Conservation (phyloP, 108 stramenopile genomes). For the Aureococcus anophagefferens region DNA sequence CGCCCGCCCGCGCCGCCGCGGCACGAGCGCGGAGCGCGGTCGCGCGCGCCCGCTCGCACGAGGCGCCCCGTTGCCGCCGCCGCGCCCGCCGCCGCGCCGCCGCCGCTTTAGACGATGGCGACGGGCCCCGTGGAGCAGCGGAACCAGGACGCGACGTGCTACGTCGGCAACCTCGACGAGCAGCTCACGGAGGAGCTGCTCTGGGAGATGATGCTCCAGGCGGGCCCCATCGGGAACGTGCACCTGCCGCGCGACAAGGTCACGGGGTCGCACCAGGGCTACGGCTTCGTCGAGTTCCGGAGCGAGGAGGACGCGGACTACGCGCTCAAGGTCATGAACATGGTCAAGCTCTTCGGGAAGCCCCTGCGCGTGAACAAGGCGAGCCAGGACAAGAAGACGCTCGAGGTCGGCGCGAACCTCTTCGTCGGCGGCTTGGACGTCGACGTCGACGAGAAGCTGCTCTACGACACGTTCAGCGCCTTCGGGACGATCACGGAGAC, state of each 20-base stretch:
- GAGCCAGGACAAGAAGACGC: slow-evolving; percentile 64
- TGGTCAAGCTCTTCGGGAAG: slow-evolving; percentile 82
- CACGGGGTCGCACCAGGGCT: slow-evolving; percentile 71
- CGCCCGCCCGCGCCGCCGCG: too few species aligned
- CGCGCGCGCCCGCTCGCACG: too few species aligned
- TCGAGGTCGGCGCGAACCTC: slow-evolving; percentile 93
- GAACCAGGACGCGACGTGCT: slow-evolving; percentile 97
- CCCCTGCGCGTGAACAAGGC: slow-evolving; percentile 83
- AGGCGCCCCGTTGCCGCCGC: too few species aligned
- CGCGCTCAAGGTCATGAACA: slow-evolving; percentile 88
- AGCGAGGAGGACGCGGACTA: slow-evolving; percentile 88
- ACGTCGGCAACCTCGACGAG: slow-evolving; percentile 88
- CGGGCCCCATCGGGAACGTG: slow-evolving; percentile 80
- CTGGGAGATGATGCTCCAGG: slow-evolving; percentile 85
- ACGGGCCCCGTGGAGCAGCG: slow-evolving; percentile 49
- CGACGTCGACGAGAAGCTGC: slow-evolving; percentile 91
- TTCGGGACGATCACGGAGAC: slow-evolving; percentile 87
- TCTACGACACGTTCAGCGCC: slow-evolving; percentile 94
- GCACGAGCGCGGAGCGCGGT: too few species aligned
- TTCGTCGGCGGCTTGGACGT: slow-evolving; percentile 90
- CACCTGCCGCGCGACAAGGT: slow-evolving; percentile 98
- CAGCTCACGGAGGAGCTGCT: slow-evolving; percentile 74
- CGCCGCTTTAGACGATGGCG: too few species aligned
- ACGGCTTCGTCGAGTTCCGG: slow-evolving; percentile 93
- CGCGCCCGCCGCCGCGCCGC: too few species aligned